These are phyloP conservation scores for Candida verbasci DNA, from an alignment of 805 yeast genomes.

Conservation along the genomic window DNA sequence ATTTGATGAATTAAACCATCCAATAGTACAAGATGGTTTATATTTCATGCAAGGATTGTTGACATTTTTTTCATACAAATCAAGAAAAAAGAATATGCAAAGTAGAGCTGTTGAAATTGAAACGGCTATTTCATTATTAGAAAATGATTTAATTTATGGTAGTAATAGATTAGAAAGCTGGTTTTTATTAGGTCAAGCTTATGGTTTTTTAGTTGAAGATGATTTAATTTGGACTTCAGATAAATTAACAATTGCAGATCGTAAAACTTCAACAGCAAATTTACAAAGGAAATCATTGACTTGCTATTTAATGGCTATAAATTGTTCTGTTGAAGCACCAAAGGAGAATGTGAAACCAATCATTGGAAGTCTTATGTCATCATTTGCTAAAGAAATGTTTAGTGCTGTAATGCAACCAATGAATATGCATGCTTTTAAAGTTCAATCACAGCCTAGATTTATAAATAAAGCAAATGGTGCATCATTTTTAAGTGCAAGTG, in stretches of 20 bases:
- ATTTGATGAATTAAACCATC: conserved; percentile 22
- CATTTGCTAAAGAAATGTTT: conserved; percentile 56
- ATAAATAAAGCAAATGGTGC: conserved; percentile 19
- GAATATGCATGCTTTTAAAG: conserved; percentile 55
- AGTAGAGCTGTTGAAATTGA: conserved; percentile 81
- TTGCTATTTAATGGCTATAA: conserved; percentile 72
- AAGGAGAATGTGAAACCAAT: conserved; percentile 27
- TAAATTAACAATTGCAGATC: conserved; percentile 59
- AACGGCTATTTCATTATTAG: conserved; percentile 61
- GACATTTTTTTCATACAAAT: conserved; percentile 61
- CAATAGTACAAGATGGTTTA: conserved; percentile 47
- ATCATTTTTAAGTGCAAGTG: conserved; percentile 19
- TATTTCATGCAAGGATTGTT: conserved; percentile 68
- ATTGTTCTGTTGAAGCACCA: conserved; percentile 21
- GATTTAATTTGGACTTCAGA: conserved; percentile 92
- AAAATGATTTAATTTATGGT: conserved; percentile 62
- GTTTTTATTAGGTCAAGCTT: conserved; percentile 79
- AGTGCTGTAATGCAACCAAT: conserved; percentile 60
- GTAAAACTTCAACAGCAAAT: conserved; percentile 55
- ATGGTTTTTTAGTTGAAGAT: conserved; percentile 76
- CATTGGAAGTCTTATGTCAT: conserved; percentile 44
- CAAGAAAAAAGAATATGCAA: conserved; percentile 72
- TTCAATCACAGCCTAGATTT: conserved; percentile 32
- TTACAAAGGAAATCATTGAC: conserved; percentile 66
- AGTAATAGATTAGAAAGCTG: conserved; percentile 77